phyloP scores from a whole-genome alignment of 176 grass and related monocot species.

The Juncus inflexus region DNA sequence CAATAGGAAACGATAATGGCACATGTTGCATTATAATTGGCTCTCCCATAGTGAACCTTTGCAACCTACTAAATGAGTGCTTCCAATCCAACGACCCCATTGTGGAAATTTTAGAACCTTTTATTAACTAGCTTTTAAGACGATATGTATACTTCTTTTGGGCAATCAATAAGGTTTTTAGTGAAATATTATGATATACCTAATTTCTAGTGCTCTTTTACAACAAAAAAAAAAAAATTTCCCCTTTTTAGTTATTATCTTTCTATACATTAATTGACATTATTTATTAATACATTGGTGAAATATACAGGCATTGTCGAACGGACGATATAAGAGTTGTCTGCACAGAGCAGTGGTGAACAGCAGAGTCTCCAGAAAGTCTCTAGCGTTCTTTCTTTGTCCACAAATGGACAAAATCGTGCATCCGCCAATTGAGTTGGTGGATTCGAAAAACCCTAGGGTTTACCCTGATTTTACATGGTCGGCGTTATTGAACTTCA shows the following conservation, averaged over 20 bases:
- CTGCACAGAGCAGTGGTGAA: constrained; percentile 90
- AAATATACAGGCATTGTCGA: constrained; percentile 60
- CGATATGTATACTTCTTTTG: background rate
- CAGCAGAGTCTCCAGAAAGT: constrained; percentile 37
- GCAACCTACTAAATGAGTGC: background rate
- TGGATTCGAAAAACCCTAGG: constrained; percentile 39
- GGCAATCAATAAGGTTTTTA: constrained; percentile 21
- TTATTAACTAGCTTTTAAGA: constrained; percentile 1
- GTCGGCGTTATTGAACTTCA: constrained; percentile 83
- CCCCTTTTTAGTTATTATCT: background rate
- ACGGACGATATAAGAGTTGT: constrained; percentile 73
- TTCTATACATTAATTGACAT: background rate
- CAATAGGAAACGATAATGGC: too few relatives aligned
- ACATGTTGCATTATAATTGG: too few relatives aligned
- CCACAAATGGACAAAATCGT: constrained; percentile 75
- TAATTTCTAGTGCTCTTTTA: constrained; percentile 16
- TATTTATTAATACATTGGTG: too few relatives aligned
- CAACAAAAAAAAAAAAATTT: background rate
- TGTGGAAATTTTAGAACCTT: constrained; percentile 16
- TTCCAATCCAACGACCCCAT: constrained; percentile 10
- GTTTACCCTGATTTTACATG: constrained; percentile 96
- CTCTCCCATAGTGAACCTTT: background rate
- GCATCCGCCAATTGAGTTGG: constrained; percentile 41
- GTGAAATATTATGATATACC: constrained; percentile 15
- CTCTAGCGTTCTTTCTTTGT: constrained; percentile 88